Percentiles rank a stretch among this genome's conserved stretches.
These are phyloP conservation scores for Bremia lactucae DNA, from an alignment of 352 stramenopile genomes.

Conservation along the genomic window DNA sequence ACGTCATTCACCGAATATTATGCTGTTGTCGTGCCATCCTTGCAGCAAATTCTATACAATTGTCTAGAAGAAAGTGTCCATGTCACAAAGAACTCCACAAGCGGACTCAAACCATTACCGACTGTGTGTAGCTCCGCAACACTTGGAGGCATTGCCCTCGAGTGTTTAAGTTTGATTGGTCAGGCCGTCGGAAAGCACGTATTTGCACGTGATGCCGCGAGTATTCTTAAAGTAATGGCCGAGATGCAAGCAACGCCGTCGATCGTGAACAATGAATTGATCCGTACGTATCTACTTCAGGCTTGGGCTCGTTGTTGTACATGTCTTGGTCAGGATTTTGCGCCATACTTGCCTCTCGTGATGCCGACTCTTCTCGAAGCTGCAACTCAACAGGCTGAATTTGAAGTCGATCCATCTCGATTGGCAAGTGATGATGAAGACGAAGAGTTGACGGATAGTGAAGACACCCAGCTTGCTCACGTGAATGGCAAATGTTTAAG, in stretches of 20 bases:
- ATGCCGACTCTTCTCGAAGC: slow-evolving; percentile 76
- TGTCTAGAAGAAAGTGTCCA: slow-evolving; percentile 50
- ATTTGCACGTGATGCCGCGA: slow-evolving; percentile 55
- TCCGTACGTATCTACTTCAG: slow-evolving; percentile 75
- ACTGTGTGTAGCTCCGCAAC: slow-evolving; percentile 49
- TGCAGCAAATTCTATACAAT: slow-evolving; percentile 56
- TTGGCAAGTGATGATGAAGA: slow-evolving; percentile 47
- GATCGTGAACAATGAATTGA: slow-evolving; percentile 73
- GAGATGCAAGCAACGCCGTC: slow-evolving; percentile 76
- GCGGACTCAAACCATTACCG: slow-evolving; percentile 16
- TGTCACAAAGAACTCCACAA: slow-evolving; percentile 9
- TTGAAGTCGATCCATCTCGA: slow-evolving; percentile 60
- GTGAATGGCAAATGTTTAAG: slow-evolving; percentile 76
- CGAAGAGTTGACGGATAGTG: slow-evolving; percentile 44
- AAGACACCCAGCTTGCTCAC: slow-evolving; percentile 77
- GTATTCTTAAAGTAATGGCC: slow-evolving; percentile 79
- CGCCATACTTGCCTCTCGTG: slow-evolving; percentile 61
- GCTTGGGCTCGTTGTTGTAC: slow-evolving; percentile 70
- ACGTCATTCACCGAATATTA: slow-evolving; percentile 67
- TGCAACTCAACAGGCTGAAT: slow-evolving; percentile 72
- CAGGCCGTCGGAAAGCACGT: slow-evolving; percentile 60
- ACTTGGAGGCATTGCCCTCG: slow-evolving; percentile 74
- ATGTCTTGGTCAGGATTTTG: slow-evolving; percentile 70
- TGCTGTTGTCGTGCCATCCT: slow-evolving; percentile 50
- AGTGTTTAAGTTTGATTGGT: slow-evolving; percentile 76